A percentile compares a stretch with the other conserved stretches of the same genome.
phyloP scores from a whole-genome alignment of 345 rosid species.

The Stellera chamaejasme region DNA sequence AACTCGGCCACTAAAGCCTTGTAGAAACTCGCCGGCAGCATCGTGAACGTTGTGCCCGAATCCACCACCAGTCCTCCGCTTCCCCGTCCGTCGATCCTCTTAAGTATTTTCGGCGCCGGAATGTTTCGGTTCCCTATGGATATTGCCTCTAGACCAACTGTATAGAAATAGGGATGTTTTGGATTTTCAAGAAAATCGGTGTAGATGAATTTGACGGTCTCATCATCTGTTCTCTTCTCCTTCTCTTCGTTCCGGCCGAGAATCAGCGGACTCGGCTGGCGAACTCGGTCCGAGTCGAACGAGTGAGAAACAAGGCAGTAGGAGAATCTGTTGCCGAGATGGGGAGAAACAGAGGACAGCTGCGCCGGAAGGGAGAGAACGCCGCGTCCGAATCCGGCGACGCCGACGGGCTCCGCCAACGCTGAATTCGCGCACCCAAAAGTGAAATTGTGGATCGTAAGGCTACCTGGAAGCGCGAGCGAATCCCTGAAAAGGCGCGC shows the following conservation, averaged over 20 bases:
- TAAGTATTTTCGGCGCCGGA: conserved; percentile 53
- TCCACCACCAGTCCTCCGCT: conserved; percentile 89
- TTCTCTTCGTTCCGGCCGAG: conserved; percentile 65
- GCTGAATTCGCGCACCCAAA: conserved; percentile 88
- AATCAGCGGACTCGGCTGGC: conserved; percentile 80
- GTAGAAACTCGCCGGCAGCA: conserved; percentile 72
- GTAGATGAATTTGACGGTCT: conserved; percentile 37
- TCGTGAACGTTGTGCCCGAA: conserved; percentile 91
- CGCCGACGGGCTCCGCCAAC: conserved; percentile 88
- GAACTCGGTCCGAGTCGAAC: conserved; percentile 57
- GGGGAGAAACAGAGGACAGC: conserved; percentile 52
- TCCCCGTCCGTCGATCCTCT: conserved; percentile 42
- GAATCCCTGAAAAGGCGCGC: conserved; percentile 55
- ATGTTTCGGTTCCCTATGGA: conserved; percentile 64
- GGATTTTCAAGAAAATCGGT: conserved; percentile 67
- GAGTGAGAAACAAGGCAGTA: conserved; percentile 88
- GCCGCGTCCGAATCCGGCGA: conserved; percentile 94
- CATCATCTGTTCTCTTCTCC: conserved; percentile 19
- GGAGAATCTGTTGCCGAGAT: conserved; percentile 70
- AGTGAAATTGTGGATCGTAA: conserved; percentile 52
- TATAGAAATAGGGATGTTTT: conserved; percentile 81
- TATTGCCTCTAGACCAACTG: conserved; percentile 73
- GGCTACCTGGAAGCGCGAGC: conserved; percentile 35
- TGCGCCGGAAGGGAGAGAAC: conserved; percentile 77
- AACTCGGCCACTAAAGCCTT: conserved; percentile 57